Percentiles rank a stretch among this genome's conserved stretches.
Evolutionary conservation across 108 stramenopile genomes (phyloP).

Genomic region (Fragilariopsis cylindrus): DNA sequence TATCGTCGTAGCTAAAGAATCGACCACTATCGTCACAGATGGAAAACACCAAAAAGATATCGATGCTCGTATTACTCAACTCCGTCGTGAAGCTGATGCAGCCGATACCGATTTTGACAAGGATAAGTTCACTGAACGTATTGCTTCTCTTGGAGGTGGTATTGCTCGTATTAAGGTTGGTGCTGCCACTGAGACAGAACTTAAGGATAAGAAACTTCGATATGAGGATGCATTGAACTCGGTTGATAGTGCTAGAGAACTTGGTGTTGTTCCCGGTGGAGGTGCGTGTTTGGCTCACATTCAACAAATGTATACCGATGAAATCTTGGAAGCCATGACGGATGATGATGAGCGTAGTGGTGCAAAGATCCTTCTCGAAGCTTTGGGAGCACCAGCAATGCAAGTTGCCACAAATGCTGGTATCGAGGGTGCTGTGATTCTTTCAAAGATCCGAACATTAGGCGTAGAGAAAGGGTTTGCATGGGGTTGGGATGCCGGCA

Average conservation of each 20-base stretch:
- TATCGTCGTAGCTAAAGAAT: constrained; percentile 90
- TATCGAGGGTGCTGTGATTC: constrained; percentile 94
- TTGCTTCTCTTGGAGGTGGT: constrained; percentile 95
- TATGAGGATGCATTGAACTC: constrained; percentile 98
- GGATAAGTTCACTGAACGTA: constrained; percentile 92
- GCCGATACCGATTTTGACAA: constrained; percentile 92
- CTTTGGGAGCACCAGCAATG: constrained; percentile 84
- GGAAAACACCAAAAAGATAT: constrained; percentile 89
- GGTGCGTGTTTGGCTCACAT: constrained; percentile 90
- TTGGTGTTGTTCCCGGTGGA: constrained; percentile 97
- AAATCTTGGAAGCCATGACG: constrained; percentile 80
- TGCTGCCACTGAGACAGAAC: constrained; percentile 97
- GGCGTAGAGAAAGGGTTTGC: constrained; percentile 84
- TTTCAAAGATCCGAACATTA: constrained; percentile 86
- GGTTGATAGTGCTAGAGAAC: constrained; percentile 87
- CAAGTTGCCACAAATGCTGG: constrained; percentile 96
- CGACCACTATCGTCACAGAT: constrained; percentile 94
- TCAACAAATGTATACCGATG: constrained; percentile 59
- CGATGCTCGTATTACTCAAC: constrained; percentile 85
- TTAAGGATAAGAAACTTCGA: constrained; percentile 98
- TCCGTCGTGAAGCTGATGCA: constrained; percentile 80
- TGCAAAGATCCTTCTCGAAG: constrained; percentile 85
- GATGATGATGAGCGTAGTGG: constrained; percentile 89
- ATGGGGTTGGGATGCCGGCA: constrained; percentile 93
- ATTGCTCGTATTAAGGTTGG: constrained; percentile 98